Evolutionary conservation across 306 rosid genomes (phyloP), one percentile per base, ranked within the genome.

Genomic region (Spatholobus suberectus): DNA sequence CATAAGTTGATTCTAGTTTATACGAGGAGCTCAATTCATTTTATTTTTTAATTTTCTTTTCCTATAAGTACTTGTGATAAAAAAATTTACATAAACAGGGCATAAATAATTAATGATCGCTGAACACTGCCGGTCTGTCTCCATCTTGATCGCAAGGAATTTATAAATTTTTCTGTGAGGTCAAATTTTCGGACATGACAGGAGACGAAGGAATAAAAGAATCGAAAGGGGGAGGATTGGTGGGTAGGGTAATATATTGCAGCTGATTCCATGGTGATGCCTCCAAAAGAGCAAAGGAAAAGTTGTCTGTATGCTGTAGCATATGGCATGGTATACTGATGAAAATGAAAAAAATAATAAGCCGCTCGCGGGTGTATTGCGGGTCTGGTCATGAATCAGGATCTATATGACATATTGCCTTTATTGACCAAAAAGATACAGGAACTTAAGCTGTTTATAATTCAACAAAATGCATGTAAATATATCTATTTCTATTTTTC

Each of bases 261-360:
- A 66, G 6, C 17, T 38, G 32, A 20, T 66, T 35, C 32, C 52
- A 68, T 35, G 8, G 27, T 35, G 47, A 35, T 38, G 49, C 74
- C 34, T 38, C 18, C 34, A 20, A 40, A 68, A 40, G 74, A 38
- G 32, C 34, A 18, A 68, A 66, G 1, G 17, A 18, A 63, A 34
- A 66, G n/a, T 9, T 20, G 20, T 38, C 8, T 34, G 18, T 34
- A 34, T n/a, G 46, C 44, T 65, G 62, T 26, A 44, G 58, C 58
- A 14, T 44, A 32, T 27, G 55, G 17, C 24, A 41, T 44, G 79
- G 54, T 32, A 58, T 59, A 46, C 9, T 26, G 3, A 72, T 73
- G 79, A 73, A 51, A 8, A 43, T 73, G 66, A 46, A 72, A 62
- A 41, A 38, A 59, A 47, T n/a, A n/a, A n/a, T n/a, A n/a, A n/a